Base-by-base conservation (phyloP, 192 early-diverging fungal species). In the Dispira simplex region DNA sequence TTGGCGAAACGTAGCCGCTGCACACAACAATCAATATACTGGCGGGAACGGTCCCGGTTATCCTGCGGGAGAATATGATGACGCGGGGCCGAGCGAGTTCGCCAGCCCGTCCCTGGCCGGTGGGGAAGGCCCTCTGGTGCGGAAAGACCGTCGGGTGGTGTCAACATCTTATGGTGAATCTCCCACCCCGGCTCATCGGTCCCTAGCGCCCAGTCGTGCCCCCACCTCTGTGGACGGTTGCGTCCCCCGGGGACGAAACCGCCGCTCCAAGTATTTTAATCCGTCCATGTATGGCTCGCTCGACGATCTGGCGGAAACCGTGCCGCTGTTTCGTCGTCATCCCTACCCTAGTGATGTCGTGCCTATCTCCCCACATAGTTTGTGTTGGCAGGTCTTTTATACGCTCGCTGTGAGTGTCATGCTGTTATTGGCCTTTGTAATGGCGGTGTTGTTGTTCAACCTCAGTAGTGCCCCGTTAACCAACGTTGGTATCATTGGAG, bases 391-490 rank as follows among this genome's bases (percentile, higher is more conserved):
- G 8, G 27, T 43, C 9, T n/a, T 28, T 10, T 58, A 26, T 39
- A 26, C 67, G 27, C 52, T 68, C 20, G 64, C 51, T 9, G 27
- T 39, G 25, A 23, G 64, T 18, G 28, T 56, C 32, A 8, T 65
- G 14, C 56, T 69, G 25, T 32, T 69, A 23, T 16, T 69, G 3
- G 67, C 64, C 14, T 65, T 48, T 49, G 59, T 46, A 21, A 26
- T 28, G 25, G 56, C 56, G 0, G 60, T 62, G 21, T 64, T 71
- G 43, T 63, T 78, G 64, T 75, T 75, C 62, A 73, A 75, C 70
- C 65, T 65, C 64, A 78, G 76, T 39, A 73, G 74, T 20, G 66
- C 67, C 23, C 79, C 79, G 14, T 67, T 80, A 59, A 62, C 55
- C 28, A 74, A 78, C 8, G 76, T 80, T 21, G 68, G 67, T 44